These are phyloP conservation scores for Neurospora sp. DNA, from an alignment of 495 filamentous ascomycete species.

Conservation along the genomic window DNA sequence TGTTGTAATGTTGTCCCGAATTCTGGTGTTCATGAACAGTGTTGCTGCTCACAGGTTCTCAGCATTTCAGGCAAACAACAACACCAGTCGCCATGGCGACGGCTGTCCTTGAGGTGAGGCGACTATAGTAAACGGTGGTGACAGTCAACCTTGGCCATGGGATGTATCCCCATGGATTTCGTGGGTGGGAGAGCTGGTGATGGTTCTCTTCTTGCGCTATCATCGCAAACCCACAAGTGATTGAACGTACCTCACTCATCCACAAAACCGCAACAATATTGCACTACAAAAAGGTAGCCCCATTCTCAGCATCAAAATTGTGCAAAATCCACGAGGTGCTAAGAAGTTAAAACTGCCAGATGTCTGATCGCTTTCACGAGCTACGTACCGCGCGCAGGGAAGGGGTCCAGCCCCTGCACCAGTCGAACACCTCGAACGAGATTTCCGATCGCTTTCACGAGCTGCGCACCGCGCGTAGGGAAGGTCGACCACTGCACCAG, in stretches of 20 bases:
- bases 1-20: background rate
- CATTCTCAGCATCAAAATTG: background rate
- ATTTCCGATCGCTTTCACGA: background rate
- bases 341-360: background rate
- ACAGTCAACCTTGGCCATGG: background rate
- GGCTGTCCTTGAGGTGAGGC: background rate
- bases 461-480: background rate
- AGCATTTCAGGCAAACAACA: background rate
- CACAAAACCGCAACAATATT: background rate
- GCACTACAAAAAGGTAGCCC: background rate
- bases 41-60: background rate
- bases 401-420: background rate
- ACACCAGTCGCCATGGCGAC: background rate
- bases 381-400: background rate
- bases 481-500: background rate
- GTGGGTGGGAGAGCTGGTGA: background rate
- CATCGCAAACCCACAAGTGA: background rate
- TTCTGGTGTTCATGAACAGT: background rate
- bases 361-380: background rate
- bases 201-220: background rate
- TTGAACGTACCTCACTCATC: background rate
- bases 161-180: background rate
- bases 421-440: background rate
- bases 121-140: background rate
- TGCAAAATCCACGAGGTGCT: background rate